phyloP scores from a whole-genome alignment of 2,329 filamentous ascomycete species.

The Neofusicoccum umdonicola region DNA sequence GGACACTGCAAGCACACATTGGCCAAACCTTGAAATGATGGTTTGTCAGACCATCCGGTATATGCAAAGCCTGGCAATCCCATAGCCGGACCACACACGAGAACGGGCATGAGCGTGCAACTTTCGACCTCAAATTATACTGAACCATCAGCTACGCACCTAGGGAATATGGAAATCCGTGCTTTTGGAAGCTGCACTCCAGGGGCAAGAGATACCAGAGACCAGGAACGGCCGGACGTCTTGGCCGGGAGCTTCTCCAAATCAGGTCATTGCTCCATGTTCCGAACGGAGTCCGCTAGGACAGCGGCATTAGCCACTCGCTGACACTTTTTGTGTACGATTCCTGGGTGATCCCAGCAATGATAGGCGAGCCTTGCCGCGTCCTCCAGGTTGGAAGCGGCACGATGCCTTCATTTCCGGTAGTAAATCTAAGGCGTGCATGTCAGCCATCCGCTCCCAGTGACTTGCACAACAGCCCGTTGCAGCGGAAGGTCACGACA shows the following conservation, averaged over 20 bases:
- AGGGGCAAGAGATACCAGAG: background rate
- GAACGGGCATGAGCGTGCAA: background rate
- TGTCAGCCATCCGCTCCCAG: slow-evolving; percentile 23
- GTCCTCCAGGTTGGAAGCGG: background rate
- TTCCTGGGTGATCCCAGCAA: background rate
- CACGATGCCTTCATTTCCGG: slow-evolving; percentile 36
- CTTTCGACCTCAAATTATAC: background rate
- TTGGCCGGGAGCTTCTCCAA: background rate
- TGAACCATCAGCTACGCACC: background rate
- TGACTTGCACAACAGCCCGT: background rate
- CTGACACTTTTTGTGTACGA: background rate
- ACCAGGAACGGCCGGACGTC: background rate
- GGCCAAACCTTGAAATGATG: background rate
- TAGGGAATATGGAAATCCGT: background rate
- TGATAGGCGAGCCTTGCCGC: background rate
- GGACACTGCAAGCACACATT: background rate
- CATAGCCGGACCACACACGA: background rate
- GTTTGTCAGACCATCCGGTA: background rate
- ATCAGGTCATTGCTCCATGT: background rate
- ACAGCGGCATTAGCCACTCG: background rate
- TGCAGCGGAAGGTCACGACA: slow-evolving; percentile 21
- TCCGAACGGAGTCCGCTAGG: background rate
- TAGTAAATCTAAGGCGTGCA: slow-evolving; percentile 43
- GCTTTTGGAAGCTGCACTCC: background rate
- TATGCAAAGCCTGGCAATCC: background rate